A percentile compares a stretch with the other conserved stretches of the same genome.
These are phyloP conservation scores for Lactifluus volemus DNA, from an alignment of 768 basidiomycete species.

Conservation along the genomic window DNA sequence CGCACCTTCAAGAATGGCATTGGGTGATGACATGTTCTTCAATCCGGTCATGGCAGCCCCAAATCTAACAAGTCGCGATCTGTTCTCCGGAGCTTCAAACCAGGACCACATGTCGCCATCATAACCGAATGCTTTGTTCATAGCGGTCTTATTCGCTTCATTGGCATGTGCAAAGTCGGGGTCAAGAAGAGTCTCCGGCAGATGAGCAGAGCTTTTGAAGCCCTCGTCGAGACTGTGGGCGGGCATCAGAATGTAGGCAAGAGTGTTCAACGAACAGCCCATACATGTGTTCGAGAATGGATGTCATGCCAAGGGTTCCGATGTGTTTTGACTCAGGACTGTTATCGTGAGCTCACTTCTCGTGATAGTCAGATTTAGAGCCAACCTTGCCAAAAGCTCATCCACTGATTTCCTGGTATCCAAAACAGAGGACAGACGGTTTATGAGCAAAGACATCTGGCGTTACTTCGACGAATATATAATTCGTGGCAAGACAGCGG, in stretches of 20 bases:
- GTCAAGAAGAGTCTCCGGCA: too few species aligned
- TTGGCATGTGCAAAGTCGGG: too few species aligned
- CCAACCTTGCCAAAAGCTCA: constrained; percentile 11
- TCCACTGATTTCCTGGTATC: constrained; percentile 27
- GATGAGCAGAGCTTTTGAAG: too few species aligned
- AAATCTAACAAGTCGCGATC: too few species aligned
- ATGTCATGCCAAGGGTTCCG: constrained; percentile 10
- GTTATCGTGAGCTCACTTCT: neutral
- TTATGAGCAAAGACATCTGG: constrained; percentile 26
- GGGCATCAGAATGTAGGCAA: neutral
- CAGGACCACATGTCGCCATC: too few species aligned
- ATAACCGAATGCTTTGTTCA: too few species aligned
- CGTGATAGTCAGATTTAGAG: neutral
- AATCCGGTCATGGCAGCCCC: too few species aligned
- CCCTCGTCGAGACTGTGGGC: too few species aligned
- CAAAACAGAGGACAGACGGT: constrained; percentile 22
- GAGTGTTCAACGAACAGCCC: neutral
- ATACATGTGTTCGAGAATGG: constrained; percentile 6
- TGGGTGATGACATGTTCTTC: too few species aligned
- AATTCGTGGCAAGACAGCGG: constrained; percentile 24
- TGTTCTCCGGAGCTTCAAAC: too few species aligned
- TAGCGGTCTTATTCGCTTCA: too few species aligned
- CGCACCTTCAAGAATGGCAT: too few species aligned
- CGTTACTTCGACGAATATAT: constrained; percentile 25
- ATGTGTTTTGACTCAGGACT: constrained; percentile 6